Evolutionary conservation across 805 yeast species (phyloP), one percentile per base, ranked within the genome.

Genomic region (Yamadazyma olivae): DNA sequence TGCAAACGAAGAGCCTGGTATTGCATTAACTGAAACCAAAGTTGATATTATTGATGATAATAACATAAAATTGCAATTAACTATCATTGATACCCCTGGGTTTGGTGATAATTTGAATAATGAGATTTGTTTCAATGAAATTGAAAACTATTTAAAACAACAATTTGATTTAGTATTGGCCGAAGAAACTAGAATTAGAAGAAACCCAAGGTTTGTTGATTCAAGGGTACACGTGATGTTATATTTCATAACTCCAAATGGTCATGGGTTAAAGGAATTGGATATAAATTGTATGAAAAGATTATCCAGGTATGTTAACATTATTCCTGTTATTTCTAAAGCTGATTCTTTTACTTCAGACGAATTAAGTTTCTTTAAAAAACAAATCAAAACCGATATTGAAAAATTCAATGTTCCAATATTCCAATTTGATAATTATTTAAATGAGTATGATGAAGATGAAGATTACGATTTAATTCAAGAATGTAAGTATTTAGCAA

Each of bases 181-280:
- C 2, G 96, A 89, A 56, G 96, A 89, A 57, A 84, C 93, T 1
- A 72, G 91, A 44, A 86, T 89, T 45, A 75, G 75, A 58, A 81
- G 97, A 71, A 86, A 87, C 55, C 95, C 95, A 17, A 70, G 86
- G 45, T 80, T 83, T 53, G 81, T 75, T 48, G 91, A 85, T 61
- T 72, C 89, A 13, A 70, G 93, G 49, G 86, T 84, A 27, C 93
- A 84, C 53, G 79, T 78, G 19, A 77, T 90, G 47, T 59, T 89
- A 33, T 89, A 87, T 64, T 82, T 89, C 51, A 75, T 89, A 36
- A 78, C 81, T 38, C 83, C 91, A 23, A 76, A 80, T 3, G 95
- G 95, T 13, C 93, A 84, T 55, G 90, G 91, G 1, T 67, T 84
- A 44, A 67, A 83, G 41, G 91, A 84, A 54, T 53, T 84, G 39